phyloP scores from a whole-genome alignment of 495 filamentous ascomycete species.

The Neurospora africana region DNA sequence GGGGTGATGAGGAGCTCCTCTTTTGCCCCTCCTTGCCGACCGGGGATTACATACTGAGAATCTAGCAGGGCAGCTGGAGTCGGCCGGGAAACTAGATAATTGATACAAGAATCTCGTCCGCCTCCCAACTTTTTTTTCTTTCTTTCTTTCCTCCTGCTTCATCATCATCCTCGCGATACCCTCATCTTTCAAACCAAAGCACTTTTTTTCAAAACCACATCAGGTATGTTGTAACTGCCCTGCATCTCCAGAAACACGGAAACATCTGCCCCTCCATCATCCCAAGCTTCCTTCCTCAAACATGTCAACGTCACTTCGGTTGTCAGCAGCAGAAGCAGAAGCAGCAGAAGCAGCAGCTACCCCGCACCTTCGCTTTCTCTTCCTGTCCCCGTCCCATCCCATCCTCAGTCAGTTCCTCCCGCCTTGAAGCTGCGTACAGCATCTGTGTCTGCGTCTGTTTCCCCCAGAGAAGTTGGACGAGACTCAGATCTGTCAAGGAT shows the following conservation, averaged over 20 bases:
- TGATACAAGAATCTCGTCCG: not conserved
- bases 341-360: not conserved
- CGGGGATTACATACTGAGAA: not conserved
- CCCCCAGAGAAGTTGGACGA: not conserved
- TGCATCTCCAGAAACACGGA: not conserved
- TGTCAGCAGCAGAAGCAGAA: not conserved
- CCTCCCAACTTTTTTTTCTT: not conserved
- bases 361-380: not conserved
- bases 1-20: not conserved
- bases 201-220: not conserved
- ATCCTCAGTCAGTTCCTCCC: not conserved
- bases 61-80: not conserved
- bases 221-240: not conserved
- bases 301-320: not conserved
- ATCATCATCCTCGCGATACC: not conserved
- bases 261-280: not conserved
- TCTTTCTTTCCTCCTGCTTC: not conserved
- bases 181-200: not conserved
- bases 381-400: not conserved
- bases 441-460: not conserved
- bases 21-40: not conserved
- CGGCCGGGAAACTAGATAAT: not conserved
- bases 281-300: not conserved
- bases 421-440: not conserved
- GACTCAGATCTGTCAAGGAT: not conserved